phyloP scores from a whole-genome alignment of 768 basidiomycete genomes.

The Lentinula sp. region DNA sequence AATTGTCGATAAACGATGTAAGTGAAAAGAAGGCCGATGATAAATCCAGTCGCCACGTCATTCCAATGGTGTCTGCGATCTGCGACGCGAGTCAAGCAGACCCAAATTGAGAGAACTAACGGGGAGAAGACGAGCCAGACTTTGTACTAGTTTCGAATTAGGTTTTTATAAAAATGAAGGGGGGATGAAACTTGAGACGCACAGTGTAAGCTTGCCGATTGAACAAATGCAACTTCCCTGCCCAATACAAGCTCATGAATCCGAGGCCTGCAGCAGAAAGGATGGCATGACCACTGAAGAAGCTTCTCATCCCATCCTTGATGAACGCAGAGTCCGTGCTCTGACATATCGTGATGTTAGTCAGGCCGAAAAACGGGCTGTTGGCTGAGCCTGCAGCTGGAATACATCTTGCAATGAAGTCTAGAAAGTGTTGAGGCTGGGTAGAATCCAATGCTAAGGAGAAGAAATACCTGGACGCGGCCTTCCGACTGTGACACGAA shows the following conservation, averaged over 20 bases:
- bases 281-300: conserved; percentile 21
- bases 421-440: conserved; percentile 1
- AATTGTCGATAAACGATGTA: conserved; percentile 17
- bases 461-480: conserved; percentile 14
- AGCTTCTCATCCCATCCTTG: conserved; percentile 19
- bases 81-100: conserved; percentile 17
- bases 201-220: conserved; percentile 14
- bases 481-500: conserved; percentile 14
- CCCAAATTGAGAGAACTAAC: conserved; percentile 15
- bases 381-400: conserved; percentile 14
- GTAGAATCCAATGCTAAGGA: background rate
- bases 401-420: conserved; percentile 18
- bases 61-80: conserved; percentile 18
- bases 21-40: conserved; percentile 11
- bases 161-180: background rate
- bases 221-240: conserved; percentile 18
- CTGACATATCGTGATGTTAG: conserved; percentile 16
- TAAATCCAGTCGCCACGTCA: conserved; percentile 15
- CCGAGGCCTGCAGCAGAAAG: conserved; percentile 15
- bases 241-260: conserved; percentile 16
- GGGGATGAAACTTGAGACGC: background rate
- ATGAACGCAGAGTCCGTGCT: conserved; percentile 13
- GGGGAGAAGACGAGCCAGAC: conserved; percentile 18
- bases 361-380: conserved; percentile 15
- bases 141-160: conserved; percentile 10